Conservation (phyloP, 208 protist species). For the Crithidia sp. region DNA sequence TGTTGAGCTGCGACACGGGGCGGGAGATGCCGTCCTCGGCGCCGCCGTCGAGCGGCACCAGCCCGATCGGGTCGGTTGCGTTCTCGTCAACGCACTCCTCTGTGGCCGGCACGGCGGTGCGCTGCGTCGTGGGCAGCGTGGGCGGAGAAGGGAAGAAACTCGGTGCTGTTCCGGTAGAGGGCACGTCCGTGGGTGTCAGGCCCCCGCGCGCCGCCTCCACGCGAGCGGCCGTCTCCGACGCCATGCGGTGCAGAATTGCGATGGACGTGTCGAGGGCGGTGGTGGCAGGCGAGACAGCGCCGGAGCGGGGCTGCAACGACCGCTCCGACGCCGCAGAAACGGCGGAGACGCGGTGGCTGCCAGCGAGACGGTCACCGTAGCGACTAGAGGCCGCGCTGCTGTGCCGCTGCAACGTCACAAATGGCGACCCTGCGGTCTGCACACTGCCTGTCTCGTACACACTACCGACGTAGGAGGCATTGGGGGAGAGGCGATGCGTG, state of each 20-base stretch:
- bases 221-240: constrained; percentile 42
- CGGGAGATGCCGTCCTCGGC: constrained; percentile 1
- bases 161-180: neutral
- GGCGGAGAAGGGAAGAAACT: neutral
- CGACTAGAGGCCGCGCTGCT: neutral
- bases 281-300: constrained; percentile 8
- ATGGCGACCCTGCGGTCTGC: neutral
- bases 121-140: neutral
- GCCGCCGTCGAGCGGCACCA: neutral
- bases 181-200: neutral
- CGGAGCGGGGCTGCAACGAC: constrained; percentile 5
- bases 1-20: constrained; percentile 6
- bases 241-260: constrained; percentile 61
- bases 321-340: neutral
- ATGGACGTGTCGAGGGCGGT: constrained; percentile 44
- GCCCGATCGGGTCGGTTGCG: neutral
- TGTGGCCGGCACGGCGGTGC: neutral
- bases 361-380: neutral
- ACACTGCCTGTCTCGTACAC: neutral
- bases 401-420: neutral
- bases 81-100: neutral
- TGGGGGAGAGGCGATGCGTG: constrained; percentile 14
- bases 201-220: constrained; percentile 16
- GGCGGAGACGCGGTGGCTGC: neutral
- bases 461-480: constrained; percentile 3